Conservation (phyloP, 2,329 filamentous ascomycete species). For the Bipolaris oryzae region DNA sequence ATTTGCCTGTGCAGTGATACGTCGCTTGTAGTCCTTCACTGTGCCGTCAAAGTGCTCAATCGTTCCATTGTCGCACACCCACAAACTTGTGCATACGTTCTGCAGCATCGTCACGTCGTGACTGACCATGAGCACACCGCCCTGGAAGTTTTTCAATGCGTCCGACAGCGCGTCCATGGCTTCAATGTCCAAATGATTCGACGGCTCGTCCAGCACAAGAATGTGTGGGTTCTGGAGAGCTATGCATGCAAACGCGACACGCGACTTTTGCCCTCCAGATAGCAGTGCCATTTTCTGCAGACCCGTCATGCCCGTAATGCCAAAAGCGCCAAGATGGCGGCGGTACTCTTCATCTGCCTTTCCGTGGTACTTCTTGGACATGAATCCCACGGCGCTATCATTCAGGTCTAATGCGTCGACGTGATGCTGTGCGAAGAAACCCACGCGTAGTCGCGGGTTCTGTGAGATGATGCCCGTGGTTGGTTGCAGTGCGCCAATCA, state of each 20-base stretch:
- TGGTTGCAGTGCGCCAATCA: slow-evolving; percentile 82
- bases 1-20: slow-evolving; percentile 87
- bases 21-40: slow-evolving; percentile 97
- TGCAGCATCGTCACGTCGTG: slow-evolving; percentile 99
- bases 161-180: slow-evolving; percentile 94
- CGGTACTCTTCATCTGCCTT: slow-evolving; percentile 96
- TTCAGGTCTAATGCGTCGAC: slow-evolving; percentile 93
- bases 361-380: slow-evolving; percentile 90
- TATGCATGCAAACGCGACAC: slow-evolving; percentile 96
- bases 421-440: slow-evolving; percentile 98
- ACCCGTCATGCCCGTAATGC: slow-evolving; percentile 90
- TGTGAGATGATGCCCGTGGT: slow-evolving; percentile 82
- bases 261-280: slow-evolving; percentile 97
- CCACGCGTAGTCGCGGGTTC: slow-evolving; percentile 85
- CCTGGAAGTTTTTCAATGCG: slow-evolving; percentile 84
- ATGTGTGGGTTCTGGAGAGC: slow-evolving; percentile 95
- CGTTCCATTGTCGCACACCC: slow-evolving; percentile 93
- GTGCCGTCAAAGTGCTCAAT: slow-evolving; percentile 97
- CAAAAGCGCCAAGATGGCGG: slow-evolving; percentile 85
- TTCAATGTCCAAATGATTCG: slow-evolving; percentile 98
- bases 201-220: slow-evolving; percentile 95
- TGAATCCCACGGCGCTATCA: slow-evolving; percentile 89
- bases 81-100: slow-evolving; percentile 90
- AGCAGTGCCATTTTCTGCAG: slow-evolving; percentile 93
- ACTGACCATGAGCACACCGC: slow-evolving; percentile 96